Percentiles rank a stretch among this genome's conserved stretches.
These are phyloP conservation scores for Mycena maculata DNA, from an alignment of 768 basidiomycete species.

Conservation along the genomic window DNA sequence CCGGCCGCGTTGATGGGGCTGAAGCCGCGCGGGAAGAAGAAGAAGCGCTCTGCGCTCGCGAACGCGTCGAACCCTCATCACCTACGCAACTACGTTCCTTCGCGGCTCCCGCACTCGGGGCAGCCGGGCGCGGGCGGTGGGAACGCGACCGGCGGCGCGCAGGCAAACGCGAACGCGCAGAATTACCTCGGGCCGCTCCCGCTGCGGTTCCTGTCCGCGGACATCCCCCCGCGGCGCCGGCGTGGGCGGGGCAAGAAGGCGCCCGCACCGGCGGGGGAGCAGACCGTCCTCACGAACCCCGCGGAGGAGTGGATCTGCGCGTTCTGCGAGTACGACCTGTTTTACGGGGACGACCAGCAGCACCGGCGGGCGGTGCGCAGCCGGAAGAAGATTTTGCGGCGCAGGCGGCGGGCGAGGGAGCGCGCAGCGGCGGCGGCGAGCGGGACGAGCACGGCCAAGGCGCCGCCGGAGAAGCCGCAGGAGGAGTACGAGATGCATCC, in stretches of 20 bases:
- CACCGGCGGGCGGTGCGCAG: constrained; percentile 71
- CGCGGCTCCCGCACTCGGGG: constrained; percentile 70
- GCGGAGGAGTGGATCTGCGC: constrained; percentile 94
- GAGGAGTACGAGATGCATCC: constrained; percentile 40
- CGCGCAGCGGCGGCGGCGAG: constrained; percentile 57
- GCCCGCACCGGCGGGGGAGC: constrained; percentile 35
- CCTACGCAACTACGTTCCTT: constrained; percentile 92
- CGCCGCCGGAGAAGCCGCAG: constrained; percentile 39
- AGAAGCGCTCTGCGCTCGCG: constrained; percentile 91
- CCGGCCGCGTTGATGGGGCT: constrained; percentile 28
- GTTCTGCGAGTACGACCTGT: constrained; percentile 92
- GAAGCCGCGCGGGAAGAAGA: constrained; percentile 76
- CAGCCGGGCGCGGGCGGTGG: constrained; percentile 41
- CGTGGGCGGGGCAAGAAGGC: constrained; percentile 34
- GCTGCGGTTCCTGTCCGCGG: constrained; percentile 74
- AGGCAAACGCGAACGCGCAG: constrained; percentile 51
- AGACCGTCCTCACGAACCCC: constrained; percentile 58
- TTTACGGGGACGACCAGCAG: constrained; percentile 84
- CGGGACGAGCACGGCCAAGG: constrained; percentile 44
- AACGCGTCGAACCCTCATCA: constrained; percentile 98
- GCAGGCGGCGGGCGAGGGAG: constrained; percentile 71
- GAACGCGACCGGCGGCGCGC: constrained; percentile 34
- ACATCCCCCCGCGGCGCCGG: constrained; percentile 63
- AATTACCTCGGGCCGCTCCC: constrained; percentile 71
- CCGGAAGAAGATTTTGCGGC: constrained; percentile 74